Conservation (phyloP, 345 rosid species). For the Hypericum perforatum region DNA sequence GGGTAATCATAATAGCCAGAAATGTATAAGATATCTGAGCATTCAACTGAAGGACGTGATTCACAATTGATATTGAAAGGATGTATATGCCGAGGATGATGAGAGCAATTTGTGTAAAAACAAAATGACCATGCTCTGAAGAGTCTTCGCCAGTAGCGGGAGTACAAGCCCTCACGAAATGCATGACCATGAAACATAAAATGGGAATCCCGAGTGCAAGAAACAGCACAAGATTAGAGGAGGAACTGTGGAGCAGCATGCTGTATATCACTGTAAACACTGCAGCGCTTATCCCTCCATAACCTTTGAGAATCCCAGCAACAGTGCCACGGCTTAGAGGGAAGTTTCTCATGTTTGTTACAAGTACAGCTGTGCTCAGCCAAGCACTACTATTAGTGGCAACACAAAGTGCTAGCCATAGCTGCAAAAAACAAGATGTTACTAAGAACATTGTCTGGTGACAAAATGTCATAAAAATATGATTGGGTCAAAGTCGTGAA, state of each 20-base stretch:
- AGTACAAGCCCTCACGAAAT: conserved; percentile 46
- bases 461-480: background rate
- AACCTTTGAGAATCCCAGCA: conserved; percentile 63
- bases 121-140: conserved; percentile 36
- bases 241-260: conserved; percentile 40
- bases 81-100: conserved; percentile 43
- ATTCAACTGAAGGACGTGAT: conserved; percentile 30
- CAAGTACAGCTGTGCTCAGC: conserved; percentile 55
- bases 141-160: conserved; percentile 44
- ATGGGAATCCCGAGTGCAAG: conserved; percentile 50
- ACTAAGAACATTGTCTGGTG: background rate
- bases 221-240: conserved; percentile 50
- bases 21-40: conserved; percentile 23
- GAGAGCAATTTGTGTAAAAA: conserved; percentile 40
- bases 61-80: conserved; percentile 32
- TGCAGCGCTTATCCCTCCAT: conserved; percentile 53
- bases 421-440: conserved; percentile 23
- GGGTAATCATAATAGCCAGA: conserved; percentile 36
- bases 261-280: conserved; percentile 50
- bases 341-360: conserved; percentile 71
- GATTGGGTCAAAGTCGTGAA: background rate
- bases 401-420: conserved; percentile 53
- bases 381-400: conserved; percentile 57
- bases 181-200: conserved; percentile 45
- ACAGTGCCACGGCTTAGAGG: conserved; percentile 52